Conservation (phyloP, 2,329 filamentous ascomycete genomes). For the Clonostachys chloroleuca region DNA sequence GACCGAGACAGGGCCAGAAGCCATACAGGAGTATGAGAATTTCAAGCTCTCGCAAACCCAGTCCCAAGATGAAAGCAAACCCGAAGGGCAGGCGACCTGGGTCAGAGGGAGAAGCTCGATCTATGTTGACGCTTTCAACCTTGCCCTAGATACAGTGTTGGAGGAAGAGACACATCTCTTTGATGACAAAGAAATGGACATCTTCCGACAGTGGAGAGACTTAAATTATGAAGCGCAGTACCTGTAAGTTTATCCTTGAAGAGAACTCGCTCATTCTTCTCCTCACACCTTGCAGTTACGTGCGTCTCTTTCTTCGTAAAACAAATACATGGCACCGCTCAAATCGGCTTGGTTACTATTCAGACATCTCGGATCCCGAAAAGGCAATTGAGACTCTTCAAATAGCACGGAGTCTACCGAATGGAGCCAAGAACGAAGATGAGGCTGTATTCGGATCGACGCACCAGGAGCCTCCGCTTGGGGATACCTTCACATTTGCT, state of each 20-base stretch:
- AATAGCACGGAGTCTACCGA: constrained; percentile 47
- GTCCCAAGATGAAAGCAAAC: constrained; percentile 23
- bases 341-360: constrained; percentile 71
- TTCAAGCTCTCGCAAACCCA: constrained; percentile 48
- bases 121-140: constrained; percentile 95
- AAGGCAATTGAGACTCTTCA: constrained; percentile 64
- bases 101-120: constrained; percentile 78
- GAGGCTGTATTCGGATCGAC: constrained; percentile 19
- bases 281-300: constrained; percentile 56
- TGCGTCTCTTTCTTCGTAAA: constrained; percentile 88
- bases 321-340: constrained; percentile 87
- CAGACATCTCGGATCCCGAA: constrained; percentile 74
- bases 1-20: constrained; percentile 62
- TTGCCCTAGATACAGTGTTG: constrained; percentile 84
- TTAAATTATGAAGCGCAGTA: constrained; percentile 86
- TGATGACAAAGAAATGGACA: constrained; percentile 67
- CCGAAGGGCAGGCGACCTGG: constrained; percentile 53
- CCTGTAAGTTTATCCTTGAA: constrained; percentile 54
- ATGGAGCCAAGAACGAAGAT: not conserved
- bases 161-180: constrained; percentile 88
- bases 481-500: constrained; percentile 67
- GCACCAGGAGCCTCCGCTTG: constrained; percentile 40
- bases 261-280: constrained; percentile 1
- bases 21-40: constrained; percentile 75
- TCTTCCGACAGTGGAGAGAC: constrained; percentile 73